phyloP scores from a whole-genome alignment of 331 rosid genomes.

The Erythrophleum ivorense region DNA sequence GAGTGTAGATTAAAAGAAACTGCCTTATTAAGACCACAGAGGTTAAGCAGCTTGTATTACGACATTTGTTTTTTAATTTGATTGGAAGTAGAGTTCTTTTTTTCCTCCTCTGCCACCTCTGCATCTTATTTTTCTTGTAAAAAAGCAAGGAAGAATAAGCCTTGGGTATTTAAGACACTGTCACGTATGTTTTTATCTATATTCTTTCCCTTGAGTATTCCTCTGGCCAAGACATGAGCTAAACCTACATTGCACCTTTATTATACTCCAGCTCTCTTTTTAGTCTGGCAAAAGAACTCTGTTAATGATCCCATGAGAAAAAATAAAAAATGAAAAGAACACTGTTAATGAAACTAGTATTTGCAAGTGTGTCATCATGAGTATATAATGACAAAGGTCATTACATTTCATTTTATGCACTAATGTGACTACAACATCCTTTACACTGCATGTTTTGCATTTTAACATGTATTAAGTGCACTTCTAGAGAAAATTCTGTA shows the following conservation, averaged over 20 bases:
- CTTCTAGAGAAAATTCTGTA: background rate
- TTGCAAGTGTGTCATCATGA: background rate
- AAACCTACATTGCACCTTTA: background rate
- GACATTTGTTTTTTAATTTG: background rate
- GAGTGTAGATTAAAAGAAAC: background rate
- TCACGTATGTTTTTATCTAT: background rate
- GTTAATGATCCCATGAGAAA: background rate
- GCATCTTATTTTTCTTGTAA: background rate
- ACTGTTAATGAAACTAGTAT: background rate
- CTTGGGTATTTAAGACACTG: background rate
- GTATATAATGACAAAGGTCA: conserved; percentile 6
- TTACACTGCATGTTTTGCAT: background rate
- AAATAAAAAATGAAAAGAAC: background rate
- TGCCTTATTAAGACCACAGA: background rate
- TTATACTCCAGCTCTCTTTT: background rate
- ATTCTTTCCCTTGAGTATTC: background rate
- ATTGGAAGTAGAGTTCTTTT: background rate
- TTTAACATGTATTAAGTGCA: background rate
- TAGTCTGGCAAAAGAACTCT: background rate
- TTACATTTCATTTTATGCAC: conserved; percentile 9
- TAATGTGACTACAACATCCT: background rate
- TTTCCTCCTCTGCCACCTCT: background rate
- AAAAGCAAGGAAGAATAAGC: background rate
- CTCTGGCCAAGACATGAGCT: too few species aligned
- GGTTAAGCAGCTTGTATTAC: background rate